phyloP scores from a whole-genome alignment of 1,284 basidiomycete species.

The Phellinidium pouzarii region DNA sequence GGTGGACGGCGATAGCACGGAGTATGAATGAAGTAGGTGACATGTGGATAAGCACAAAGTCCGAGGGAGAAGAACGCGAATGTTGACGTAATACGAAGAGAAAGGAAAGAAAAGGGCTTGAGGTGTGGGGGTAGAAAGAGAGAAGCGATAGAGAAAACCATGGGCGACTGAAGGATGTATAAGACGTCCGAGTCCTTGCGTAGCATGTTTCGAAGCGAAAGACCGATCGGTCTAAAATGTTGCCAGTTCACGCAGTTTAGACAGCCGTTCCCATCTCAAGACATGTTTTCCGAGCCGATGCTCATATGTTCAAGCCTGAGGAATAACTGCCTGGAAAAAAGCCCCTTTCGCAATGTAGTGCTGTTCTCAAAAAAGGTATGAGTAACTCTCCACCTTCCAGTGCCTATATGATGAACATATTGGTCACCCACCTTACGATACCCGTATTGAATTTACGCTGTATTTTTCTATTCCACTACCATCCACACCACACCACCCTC shows the following conservation, averaged over 20 bases:
- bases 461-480: background rate
- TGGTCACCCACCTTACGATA: background rate
- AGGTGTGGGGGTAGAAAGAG: background rate
- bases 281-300: background rate
- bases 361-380: background rate
- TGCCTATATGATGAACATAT: background rate
- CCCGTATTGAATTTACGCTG: background rate
- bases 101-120: background rate
- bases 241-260: background rate
- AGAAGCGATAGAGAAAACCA: background rate
- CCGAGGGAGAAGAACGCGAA: background rate
- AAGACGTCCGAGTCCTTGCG: background rate
- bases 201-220: background rate
- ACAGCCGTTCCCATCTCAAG: background rate
- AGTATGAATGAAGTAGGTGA: constrained; percentile 7
- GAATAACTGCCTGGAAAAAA: background rate
- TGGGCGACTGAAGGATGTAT: background rate
- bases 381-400: background rate
- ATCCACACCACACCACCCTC: constrained; percentile 20
- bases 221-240: background rate
- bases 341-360: background rate
- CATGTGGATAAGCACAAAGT: constrained; percentile 10
- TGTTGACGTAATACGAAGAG: constrained; percentile 5
- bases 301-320: background rate
- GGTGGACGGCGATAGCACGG: constrained; percentile 11